These are phyloP conservation scores for Annulohypoxylon bovei DNA, from an alignment of 495 filamentous ascomycete genomes.

Conservation along the genomic window DNA sequence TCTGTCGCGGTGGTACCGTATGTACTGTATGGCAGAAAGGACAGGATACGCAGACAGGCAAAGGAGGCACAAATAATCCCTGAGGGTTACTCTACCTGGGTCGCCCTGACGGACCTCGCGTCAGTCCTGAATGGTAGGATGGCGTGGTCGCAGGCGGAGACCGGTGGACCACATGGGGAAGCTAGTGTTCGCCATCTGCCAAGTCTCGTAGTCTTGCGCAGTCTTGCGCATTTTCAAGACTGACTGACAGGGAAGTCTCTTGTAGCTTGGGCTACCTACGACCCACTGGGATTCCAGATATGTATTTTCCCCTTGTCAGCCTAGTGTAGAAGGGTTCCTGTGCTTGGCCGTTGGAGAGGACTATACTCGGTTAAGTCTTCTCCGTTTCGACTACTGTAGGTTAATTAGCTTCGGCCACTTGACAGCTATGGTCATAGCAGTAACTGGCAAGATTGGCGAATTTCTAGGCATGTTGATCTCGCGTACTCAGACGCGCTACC, in stretches of 20 bases:
- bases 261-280: background rate
- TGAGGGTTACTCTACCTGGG: conserved; percentile 22
- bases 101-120: conserved; percentile 35
- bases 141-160: conserved; percentile 21
- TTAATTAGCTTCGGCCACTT: conserved; percentile 36
- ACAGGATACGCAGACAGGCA: conserved; percentile 10
- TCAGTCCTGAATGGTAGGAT: conserved; percentile 22
- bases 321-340: conserved; percentile 9
- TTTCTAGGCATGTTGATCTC: conserved; percentile 19
- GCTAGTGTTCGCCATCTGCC: conserved; percentile 38
- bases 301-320: conserved; percentile 21
- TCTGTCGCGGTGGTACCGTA: conserved; percentile 15
- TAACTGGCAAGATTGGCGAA: conserved; percentile 17
- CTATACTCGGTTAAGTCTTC: conserved; percentile 30
- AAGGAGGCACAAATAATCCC: conserved; percentile 14
- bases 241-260: background rate
- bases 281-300: conserved; percentile 28
- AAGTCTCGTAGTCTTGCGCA: conserved; percentile 24
- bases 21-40: conserved; percentile 8
- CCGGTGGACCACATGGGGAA: conserved; percentile 41
- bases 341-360: conserved; percentile 31
- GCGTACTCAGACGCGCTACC: background rate
- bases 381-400: conserved; percentile 40
- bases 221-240: conserved; percentile 19
- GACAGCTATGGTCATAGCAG: background rate